Base-by-base conservation (phyloP, 2,329 filamentous ascomycete genomes). In the Neofusicoccum laricinum region DNA sequence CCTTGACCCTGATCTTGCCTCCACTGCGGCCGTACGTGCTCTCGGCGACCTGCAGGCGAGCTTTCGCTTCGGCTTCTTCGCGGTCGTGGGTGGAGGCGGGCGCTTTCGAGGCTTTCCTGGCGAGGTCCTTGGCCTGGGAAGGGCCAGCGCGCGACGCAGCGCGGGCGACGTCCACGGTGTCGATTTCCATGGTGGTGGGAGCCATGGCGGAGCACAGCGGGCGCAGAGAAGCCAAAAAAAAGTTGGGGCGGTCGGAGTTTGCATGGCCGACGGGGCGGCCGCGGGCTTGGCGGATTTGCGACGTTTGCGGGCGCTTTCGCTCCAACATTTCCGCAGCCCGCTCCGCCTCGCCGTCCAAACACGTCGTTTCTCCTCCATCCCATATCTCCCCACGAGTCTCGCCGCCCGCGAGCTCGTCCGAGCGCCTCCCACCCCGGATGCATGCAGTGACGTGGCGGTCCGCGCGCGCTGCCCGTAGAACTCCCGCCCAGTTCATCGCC, bases 11-110 rank as follows among this genome's bases (percentile, higher is more conserved):
- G 70, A 96, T 89, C 67, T 86, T 86, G 69, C 86, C 86, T 0
- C 38, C 45, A 57, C 95, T 95, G 69, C 95, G 88, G 38, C 95
- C 95, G 79, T 99, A 99, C 63, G 85, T 85, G 61, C 91, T 91
- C 49, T 73, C 69, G 51, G 72, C 70, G 66, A 69, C 72, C 70
- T 70, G 81, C 41, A 71, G 68, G 32, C 71, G 71, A 61, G 69
- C 72, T 64, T 68, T 69, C 15, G 71, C 68, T 58, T 76, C 75
- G 64, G 71, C 72, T 25, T 46, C 53, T 17, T 64, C 63, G 30
- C 46, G 34, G 21, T 64, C 63, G 51, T 58, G 53, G 21, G 63
- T 61, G n/a, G 63, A 61, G 30, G 50, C 40, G 25, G 41, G 41
- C 8, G 62, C 50, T 43, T 50, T 63, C 15, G 61, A 46, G 17